Evolutionary conservation across 2,329 filamentous ascomycete genomes (phyloP).

Genomic region (Claviceps sp.): DNA sequence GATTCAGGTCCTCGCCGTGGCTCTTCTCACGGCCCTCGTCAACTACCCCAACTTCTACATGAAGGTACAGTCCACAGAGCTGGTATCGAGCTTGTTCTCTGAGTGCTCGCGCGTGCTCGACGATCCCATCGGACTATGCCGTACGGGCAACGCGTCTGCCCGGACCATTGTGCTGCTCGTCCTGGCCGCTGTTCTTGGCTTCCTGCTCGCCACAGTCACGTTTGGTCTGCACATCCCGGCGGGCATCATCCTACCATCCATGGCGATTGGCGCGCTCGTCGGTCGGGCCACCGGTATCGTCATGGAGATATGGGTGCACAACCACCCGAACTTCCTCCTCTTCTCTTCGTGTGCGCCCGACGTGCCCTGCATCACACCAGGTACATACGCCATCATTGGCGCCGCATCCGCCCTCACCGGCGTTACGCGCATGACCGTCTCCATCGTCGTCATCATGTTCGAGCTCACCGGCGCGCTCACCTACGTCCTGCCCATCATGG

Average conservation of each 20-base stretch:
- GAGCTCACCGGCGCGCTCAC: conserved; percentile 92
- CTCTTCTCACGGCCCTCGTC: conserved; percentile 71
- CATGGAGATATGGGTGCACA: conserved; percentile 75
- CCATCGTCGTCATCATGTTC: conserved; percentile 98
- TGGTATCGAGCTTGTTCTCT: conserved; percentile 83
- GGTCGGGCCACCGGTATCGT: conserved; percentile 82
- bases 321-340: conserved; percentile 61
- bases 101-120: conserved; percentile 75
- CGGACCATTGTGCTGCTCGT: conserved; percentile 73
- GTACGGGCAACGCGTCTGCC: conserved; percentile 68
- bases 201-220: conserved; percentile 73
- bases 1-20: conserved; percentile 65
- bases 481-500: conserved; percentile 97
- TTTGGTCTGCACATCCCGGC: conserved; percentile 92
- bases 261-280: conserved; percentile 85
- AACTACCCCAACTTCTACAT: conserved; percentile 97
- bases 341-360: conserved; percentile 78
- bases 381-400: conserved; percentile 92
- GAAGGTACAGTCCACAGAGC: conserved; percentile 79
- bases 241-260: conserved; percentile 88
- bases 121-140: conserved; percentile 84
- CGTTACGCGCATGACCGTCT: conserved; percentile 91
- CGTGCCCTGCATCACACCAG: conserved; percentile 77
- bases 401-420: conserved; percentile 89
- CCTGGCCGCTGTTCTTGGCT: conserved; percentile 69